These are phyloP conservation scores for Penicillium paxilli DNA, from an alignment of 495 filamentous ascomycete species.

Conservation along the genomic window DNA sequence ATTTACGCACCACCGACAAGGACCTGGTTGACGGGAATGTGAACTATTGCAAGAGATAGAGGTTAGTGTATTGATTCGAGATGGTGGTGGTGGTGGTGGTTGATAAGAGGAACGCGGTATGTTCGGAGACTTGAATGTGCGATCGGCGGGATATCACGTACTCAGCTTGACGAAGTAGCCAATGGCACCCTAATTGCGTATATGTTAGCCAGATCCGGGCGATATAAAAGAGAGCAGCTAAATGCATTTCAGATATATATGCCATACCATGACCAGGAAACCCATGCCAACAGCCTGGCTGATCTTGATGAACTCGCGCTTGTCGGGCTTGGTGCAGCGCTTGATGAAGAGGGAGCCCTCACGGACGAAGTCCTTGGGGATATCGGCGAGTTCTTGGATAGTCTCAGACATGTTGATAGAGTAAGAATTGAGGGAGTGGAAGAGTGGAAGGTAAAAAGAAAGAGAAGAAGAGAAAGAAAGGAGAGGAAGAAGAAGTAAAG, in stretches of 20 bases:
- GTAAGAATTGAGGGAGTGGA: neutral
- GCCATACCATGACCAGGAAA: conserved; percentile 84
- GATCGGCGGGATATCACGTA: conserved; percentile 40
- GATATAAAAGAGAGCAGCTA: neutral
- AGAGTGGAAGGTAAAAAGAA: neutral
- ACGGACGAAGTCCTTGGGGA: conserved; percentile 78
- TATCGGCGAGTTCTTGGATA: conserved; percentile 75
- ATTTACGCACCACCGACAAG: conserved; percentile 68
- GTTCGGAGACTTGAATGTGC: neutral
- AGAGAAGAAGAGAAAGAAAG: conserved; percentile 5
- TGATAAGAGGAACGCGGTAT: neutral
- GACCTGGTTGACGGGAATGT: conserved; percentile 84
- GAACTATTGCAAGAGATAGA: conserved; percentile 45
- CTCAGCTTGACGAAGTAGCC: conserved; percentile 95
- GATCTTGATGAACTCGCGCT: conserved; percentile 90
- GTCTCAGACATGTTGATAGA: conserved; percentile 65
- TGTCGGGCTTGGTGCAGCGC: conserved; percentile 84
- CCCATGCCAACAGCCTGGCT: conserved; percentile 93
- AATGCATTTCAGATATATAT: conserved; percentile 10
- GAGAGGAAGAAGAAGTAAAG: conserved; percentile 1
- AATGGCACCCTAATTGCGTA: conserved; percentile 56
- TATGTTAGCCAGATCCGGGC: neutral
- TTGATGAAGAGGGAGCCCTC: conserved; percentile 83
- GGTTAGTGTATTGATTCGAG: neutral
- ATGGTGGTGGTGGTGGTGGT: no score